Conservation (phyloP, 331 rosid species). For the Malus hybrid region DNA sequence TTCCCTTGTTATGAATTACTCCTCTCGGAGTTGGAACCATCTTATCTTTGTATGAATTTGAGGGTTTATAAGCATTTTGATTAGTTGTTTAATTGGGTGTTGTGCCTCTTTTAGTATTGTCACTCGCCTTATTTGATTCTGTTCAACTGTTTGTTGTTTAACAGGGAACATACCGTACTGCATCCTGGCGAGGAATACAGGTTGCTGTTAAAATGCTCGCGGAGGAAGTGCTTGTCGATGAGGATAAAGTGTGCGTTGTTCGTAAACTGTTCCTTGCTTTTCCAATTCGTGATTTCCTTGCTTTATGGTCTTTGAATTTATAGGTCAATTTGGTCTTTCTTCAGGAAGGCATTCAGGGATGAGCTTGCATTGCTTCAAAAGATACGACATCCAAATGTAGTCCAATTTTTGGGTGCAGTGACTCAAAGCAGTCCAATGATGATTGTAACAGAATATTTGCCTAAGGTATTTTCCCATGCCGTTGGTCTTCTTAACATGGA, state of each 20-base stretch:
- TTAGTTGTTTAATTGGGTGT: neutral
- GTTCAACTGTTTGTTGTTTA: constrained; percentile 1
- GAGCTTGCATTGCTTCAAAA: constrained; percentile 85
- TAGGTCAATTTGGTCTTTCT: constrained; percentile 7
- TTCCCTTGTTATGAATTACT: neutral
- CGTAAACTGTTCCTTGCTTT: constrained; percentile 6
- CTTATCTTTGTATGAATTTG: neutral
- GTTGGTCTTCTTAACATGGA: neutral
- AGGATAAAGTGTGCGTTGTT: constrained; percentile 78
- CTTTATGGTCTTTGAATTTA: neutral
- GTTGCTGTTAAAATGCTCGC: constrained; percentile 82
- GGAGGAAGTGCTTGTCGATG: constrained; percentile 63
- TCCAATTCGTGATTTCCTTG: neutral
- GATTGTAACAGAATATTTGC: constrained; percentile 90
- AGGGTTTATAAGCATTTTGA: neutral
- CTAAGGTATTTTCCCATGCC: constrained; percentile 48
- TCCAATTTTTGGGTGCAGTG: constrained; percentile 95
- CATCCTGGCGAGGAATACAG: constrained; percentile 81
- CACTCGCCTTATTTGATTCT: neutral
- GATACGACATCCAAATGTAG: constrained; percentile 91
- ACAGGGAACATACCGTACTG: constrained; percentile 70
- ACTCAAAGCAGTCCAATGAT: constrained; percentile 94
- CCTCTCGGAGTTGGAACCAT: neutral
- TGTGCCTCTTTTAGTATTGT: neutral
- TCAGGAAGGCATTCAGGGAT: constrained; percentile 76